Base-by-base conservation (phyloP, 169 alveolate genomes). In the Plasmodium fragile region DNA sequence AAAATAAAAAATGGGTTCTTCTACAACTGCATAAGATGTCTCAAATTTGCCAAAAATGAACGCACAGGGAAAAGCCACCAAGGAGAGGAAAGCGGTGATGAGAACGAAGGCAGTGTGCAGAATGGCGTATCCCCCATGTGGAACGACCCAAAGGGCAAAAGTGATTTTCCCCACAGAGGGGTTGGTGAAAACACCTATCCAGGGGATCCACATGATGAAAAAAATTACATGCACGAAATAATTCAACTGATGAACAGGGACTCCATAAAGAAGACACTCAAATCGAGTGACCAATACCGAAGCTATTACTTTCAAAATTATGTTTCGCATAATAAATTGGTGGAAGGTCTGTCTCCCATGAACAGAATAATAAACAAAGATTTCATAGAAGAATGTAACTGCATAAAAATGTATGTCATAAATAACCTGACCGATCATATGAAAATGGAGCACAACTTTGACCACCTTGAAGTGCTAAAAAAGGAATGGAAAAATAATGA, bases 301-400 rank as follows among this genome's bases (percentile, higher is more conserved):
- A 85, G 69, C 59, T 85, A 22, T 8, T 85, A 75, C 36, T 52
- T 73, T 34, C 93, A 85, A 73, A 85, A 55, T 34, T 73, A 85
- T 28, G n/a, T 69, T 13, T 8, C 39, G 28, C 39, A 30, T 69
- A 49, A 49, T 49, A 73, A 85, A 65, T 55, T 85, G 32, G 30
- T 72, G 18, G 93, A 85, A 53, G n/a, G 71, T 0, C 79, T 85
- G 30, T 73, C 93, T n/a, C 93, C 93, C 53, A 85, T 85, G 25
- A 85, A 85, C 30, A 85, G 79, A 52, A 28, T 41, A 52, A 8
- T 45, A 11, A 32, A 85, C 45, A 32, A 30, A 3, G 75, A 72
- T 52, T 85, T 85, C 80, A n/a, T 41, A 13, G 55, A 85, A 3
- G 77, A 75, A 22, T 85, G 93, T 69, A 55, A 85, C 13, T 22